phyloP scores from a whole-genome alignment of 1,139 yeast species.

The Magnusiomyces ingens region DNA sequence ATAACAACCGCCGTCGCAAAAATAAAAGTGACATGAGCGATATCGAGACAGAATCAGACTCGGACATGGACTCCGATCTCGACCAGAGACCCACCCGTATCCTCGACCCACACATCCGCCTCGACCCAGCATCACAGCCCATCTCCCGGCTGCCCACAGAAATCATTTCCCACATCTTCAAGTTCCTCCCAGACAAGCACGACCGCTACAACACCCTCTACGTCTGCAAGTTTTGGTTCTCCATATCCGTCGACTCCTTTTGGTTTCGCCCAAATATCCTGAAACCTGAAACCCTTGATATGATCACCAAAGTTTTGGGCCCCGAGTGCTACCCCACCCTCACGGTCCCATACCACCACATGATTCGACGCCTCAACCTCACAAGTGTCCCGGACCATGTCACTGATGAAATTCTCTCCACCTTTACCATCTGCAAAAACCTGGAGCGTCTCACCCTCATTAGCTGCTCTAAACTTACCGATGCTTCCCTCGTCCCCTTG shows the following conservation, averaged over 20 bases:
- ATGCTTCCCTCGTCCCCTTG: conserved; percentile 54
- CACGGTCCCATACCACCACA: conserved; percentile 53
- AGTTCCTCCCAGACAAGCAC: conserved; percentile 51
- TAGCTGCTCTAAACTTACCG: conserved; percentile 63
- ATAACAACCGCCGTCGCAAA: conserved; percentile 2
- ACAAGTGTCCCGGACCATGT: conserved; percentile 66
- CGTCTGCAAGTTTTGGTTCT: conserved; percentile 73
- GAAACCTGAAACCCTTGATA: background rate
- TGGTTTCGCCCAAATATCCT: conserved; percentile 79
- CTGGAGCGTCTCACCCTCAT: conserved; percentile 82
- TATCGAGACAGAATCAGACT: conserved; percentile 27
- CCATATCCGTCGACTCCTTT: conserved; percentile 66
- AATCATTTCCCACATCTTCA: conserved; percentile 62
- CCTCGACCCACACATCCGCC: background rate
- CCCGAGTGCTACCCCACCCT: conserved; percentile 22
- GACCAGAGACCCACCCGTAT: too few species aligned
- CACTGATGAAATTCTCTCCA: conserved; percentile 49
- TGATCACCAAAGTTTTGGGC: background rate
- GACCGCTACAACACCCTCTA: conserved; percentile 66
- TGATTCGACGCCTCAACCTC: conserved; percentile 74
- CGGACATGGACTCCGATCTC: too few species aligned
- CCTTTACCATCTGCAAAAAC: conserved; percentile 47
- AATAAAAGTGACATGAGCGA: conserved; percentile 28
- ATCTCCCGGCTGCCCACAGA: conserved; percentile 71
- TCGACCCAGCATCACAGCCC: conserved; percentile 27